Evolutionary conservation across 1,139 yeast genomes (phyloP).

Genomic region (Yamadazyma triangularis): DNA sequence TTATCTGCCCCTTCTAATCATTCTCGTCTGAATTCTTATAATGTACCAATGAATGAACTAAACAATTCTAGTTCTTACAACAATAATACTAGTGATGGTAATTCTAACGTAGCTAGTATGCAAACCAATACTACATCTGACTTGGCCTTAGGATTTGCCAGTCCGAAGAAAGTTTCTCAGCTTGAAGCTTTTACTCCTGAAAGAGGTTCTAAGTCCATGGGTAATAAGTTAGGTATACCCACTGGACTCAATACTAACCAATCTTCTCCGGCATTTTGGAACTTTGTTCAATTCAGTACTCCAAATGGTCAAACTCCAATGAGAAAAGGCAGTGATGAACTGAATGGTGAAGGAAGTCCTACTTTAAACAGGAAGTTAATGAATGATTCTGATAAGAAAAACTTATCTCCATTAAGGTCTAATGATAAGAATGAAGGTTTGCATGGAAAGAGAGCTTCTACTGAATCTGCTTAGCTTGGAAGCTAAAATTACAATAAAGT

Average conservation of each 20-base stretch:
- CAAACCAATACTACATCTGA: neutral
- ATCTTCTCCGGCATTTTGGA: constrained; percentile 75
- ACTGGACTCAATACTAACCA: constrained; percentile 33
- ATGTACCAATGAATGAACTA: constrained; percentile 12
- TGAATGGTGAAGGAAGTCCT: constrained; percentile 37
- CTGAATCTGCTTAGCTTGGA: constrained; percentile 6
- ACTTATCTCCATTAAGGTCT: neutral
- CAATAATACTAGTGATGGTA: constrained; percentile 6
- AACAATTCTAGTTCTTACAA: constrained; percentile 10
- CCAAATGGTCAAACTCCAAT: constrained; percentile 51
- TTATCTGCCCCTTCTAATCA: constrained; percentile 16
- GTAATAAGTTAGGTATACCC: constrained; percentile 15
- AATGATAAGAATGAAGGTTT: neutral
- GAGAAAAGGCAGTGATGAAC: constrained; percentile 35
- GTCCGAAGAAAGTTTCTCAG: constrained; percentile 58
- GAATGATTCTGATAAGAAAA: neutral
- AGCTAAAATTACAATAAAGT: too few relatives aligned
- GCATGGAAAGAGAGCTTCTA: neutral
- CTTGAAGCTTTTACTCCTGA: constrained; percentile 83
- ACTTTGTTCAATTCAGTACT: constrained; percentile 71
- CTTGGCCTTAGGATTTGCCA: constrained; percentile 34
- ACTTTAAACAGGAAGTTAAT: constrained; percentile 27
- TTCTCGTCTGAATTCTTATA: constrained; percentile 27
- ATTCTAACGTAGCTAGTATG: constrained; percentile 4
- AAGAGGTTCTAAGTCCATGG: constrained; percentile 49